Evolutionary conservation across 805 yeast species (phyloP).

Genomic region (Sporopachydermia quercuum): DNA sequence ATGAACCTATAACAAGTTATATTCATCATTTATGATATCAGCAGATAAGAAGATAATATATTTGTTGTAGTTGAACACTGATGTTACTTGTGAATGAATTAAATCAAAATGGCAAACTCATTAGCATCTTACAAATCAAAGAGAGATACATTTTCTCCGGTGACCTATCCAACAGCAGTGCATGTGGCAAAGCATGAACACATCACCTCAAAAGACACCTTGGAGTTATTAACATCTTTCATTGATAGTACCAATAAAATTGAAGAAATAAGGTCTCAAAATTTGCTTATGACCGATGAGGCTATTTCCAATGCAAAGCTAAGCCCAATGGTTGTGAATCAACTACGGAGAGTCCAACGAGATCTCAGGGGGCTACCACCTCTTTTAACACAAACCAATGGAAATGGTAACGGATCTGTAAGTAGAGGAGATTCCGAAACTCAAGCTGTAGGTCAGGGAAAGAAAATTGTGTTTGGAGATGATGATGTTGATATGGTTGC

Average conservation of each 20-base stretch:
- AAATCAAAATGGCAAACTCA: constrained; percentile 6
- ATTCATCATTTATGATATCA: no score
- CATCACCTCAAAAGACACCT: neutral
- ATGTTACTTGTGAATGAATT: no score
- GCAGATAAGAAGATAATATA: no score
- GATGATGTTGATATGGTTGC: constrained; percentile 3
- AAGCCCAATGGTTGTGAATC: constrained; percentile 29
- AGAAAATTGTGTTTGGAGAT: constrained; percentile 3
- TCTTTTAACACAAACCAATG: constrained; percentile 4
- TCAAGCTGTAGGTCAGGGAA: constrained; percentile 3
- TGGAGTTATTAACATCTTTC: neutral
- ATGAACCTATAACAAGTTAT: no score
- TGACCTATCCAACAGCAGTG: constrained; percentile 32
- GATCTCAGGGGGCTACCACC: constrained; percentile 76
- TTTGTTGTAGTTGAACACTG: no score
- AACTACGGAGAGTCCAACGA: constrained; percentile 59
- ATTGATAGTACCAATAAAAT: neutral
- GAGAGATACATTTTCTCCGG: constrained; percentile 28
- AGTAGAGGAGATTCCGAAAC: constrained; percentile 2
- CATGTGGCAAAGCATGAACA: constrained; percentile 14
- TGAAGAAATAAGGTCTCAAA: constrained; percentile 7
- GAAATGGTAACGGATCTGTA: neutral
- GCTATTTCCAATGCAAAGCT: neutral
- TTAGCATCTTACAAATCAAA: constrained; percentile 25
- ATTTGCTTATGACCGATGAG: neutral